A percentile compares a stretch with the other conserved stretches of the same genome.
These are phyloP conservation scores for Neonectria sp. DNA, from an alignment of 2,329 filamentous ascomycete species.

Conservation along the genomic window DNA sequence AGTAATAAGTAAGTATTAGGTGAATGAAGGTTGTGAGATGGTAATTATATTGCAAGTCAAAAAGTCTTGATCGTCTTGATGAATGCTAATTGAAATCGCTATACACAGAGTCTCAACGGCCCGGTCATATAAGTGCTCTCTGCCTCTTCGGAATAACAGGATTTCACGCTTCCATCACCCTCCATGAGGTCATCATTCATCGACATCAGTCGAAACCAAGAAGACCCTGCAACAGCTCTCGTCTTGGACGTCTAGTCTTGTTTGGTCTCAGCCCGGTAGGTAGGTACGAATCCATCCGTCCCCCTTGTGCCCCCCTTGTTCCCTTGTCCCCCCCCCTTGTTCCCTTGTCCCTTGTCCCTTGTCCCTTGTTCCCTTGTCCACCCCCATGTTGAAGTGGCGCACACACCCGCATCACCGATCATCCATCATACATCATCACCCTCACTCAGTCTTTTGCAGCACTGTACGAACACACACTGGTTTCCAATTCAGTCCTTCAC, in stretches of 20 bases:
- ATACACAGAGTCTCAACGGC: neutral
- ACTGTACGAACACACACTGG: too few relatives aligned
- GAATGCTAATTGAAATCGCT: neutral
- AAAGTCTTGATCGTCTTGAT: neutral
- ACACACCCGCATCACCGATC: conserved; percentile 16
- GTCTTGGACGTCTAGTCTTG: neutral
- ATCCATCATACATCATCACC: neutral
- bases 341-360: neutral
- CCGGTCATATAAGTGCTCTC: conserved; percentile 44
- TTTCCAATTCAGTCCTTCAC: conserved; percentile 52
- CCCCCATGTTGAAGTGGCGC: neutral
- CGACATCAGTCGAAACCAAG: conserved; percentile 33
- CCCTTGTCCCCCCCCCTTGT: neutral
- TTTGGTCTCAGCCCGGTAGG: neutral
- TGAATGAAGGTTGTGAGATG: too few relatives aligned
- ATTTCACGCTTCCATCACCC: conserved; percentile 38
- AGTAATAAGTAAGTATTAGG: too few relatives aligned
- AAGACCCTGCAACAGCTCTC: conserved; percentile 22
- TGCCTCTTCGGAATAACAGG: conserved; percentile 44
- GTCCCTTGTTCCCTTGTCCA: neutral
- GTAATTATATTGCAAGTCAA: neutral
- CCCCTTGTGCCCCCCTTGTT: too few relatives aligned
- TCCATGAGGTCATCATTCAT: conserved; percentile 48
- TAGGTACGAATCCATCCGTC: neutral
- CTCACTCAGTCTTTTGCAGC: too few relatives aligned